Conservation (phyloP, 768 basidiomycete species). For the Tylopilus felleus region DNA sequence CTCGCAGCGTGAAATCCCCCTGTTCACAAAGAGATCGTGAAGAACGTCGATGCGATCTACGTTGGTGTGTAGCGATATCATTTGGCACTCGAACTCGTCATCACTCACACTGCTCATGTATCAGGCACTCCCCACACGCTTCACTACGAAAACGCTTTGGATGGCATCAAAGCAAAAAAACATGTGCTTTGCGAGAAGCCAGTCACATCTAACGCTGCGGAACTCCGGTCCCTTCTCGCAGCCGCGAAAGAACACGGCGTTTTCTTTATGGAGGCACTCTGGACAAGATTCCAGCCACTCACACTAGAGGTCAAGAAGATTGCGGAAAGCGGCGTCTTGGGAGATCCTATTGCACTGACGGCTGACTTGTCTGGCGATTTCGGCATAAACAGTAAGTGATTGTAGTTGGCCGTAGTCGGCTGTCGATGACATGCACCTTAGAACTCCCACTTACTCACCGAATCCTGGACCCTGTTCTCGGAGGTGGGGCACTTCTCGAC, state of each 20-base stretch:
- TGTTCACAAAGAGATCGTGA: conserved; percentile 2
- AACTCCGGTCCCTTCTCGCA: conserved; percentile 67
- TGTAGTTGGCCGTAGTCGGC: not conserved
- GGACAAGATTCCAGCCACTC: conserved; percentile 82
- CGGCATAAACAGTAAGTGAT: conserved; percentile 51
- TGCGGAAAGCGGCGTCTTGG: conserved; percentile 60
- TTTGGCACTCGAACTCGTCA: not conserved
- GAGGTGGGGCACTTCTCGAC: conserved; percentile 82
- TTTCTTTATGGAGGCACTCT: conserved; percentile 92
- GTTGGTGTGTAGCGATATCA: conserved; percentile 45
- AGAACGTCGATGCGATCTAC: conserved; percentile 77
- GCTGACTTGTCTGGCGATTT: conserved; percentile 79
- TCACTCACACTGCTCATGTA: conserved; percentile 1
- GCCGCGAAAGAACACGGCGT: conserved; percentile 75
- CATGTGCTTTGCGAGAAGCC: conserved; percentile 90
- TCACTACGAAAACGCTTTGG: conserved; percentile 76
- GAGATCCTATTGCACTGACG: conserved; percentile 60
- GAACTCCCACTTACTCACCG: conserved; percentile 68
- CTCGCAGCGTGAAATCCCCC: not conserved
- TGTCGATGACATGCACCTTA: conserved; percentile 22
- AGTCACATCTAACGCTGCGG: conserved; percentile 72
- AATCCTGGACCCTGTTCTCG: conserved; percentile 74
- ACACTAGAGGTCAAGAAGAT: conserved; percentile 60
- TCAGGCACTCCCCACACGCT: conserved; percentile 80
- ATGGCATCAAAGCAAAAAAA: conserved; percentile 75